Percentiles rank a stretch among this genome's conserved stretches.
These are phyloP conservation scores for Dactylellina parvicollis DNA, from an alignment of 2,329 filamentous ascomycete species.

Conservation along the genomic window DNA sequence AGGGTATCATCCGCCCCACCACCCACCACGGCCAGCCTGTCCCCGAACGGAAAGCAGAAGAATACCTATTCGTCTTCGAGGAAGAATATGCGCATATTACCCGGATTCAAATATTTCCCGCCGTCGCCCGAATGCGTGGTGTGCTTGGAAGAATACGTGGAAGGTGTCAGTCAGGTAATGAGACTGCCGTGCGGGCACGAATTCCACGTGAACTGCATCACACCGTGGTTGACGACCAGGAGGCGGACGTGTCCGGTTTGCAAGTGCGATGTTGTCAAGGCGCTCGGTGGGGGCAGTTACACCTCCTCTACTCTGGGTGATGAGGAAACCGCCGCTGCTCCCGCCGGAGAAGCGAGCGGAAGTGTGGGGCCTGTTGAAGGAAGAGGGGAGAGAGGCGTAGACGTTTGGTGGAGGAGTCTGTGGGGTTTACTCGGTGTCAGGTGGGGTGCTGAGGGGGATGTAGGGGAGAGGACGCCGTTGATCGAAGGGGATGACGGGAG, in stretches of 20 bases:
- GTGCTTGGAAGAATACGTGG: slow-evolving; percentile 93
- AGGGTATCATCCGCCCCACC: slow-evolving; percentile 63
- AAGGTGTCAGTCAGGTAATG: slow-evolving; percentile 95
- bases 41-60: slow-evolving; percentile 23
- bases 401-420: slow-evolving; percentile 34
- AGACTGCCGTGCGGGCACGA: slow-evolving; percentile 96
- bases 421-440: slow-evolving; percentile 17
- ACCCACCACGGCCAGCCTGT: not conserved
- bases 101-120: slow-evolving; percentile 62
- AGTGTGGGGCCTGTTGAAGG: slow-evolving; percentile 13
- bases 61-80: slow-evolving; percentile 28
- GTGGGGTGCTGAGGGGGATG: slow-evolving; percentile 2
- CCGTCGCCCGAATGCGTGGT: slow-evolving; percentile 87
- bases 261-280: slow-evolving; percentile 89
- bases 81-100: slow-evolving; percentile 59
- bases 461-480: slow-evolving; percentile 42
- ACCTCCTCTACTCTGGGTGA: slow-evolving; percentile 21
- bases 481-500: slow-evolving; percentile 36
- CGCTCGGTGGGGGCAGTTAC: slow-evolving; percentile 39
- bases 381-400: slow-evolving; percentile 19
- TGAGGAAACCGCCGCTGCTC: slow-evolving; percentile 20
- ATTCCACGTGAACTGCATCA: slow-evolving; percentile 98
- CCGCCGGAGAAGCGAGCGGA: slow-evolving; percentile 4
- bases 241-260: slow-evolving; percentile 98
- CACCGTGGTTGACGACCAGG: slow-evolving; percentile 94